A percentile compares a stretch with the other conserved stretches of the same genome.
Evolutionary conservation across 2,329 filamentous ascomycete species (phyloP).

Genomic region (Aspergillus latus): DNA sequence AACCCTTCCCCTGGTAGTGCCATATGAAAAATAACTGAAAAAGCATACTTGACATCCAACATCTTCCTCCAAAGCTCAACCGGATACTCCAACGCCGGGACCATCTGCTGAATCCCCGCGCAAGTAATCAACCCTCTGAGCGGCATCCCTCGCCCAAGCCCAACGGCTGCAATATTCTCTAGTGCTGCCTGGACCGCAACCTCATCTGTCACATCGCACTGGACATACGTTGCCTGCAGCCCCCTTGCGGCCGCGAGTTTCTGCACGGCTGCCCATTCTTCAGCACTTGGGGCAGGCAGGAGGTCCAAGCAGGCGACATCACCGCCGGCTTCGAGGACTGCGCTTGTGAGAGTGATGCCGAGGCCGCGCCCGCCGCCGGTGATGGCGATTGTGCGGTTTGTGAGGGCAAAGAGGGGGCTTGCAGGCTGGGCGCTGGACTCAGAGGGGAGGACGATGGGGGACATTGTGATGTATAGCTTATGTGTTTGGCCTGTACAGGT

Average conservation of each 20-base stretch:
- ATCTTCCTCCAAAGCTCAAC: conserved; percentile 37
- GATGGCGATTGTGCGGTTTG: conserved; percentile 43
- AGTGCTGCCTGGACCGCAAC: conserved; percentile 37
- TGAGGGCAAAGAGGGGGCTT: conserved; percentile 47
- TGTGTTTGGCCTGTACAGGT: no score
- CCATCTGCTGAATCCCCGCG: conserved; percentile 52
- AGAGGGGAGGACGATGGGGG: no score
- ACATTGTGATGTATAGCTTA: no score
- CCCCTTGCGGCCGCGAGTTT: conserved; percentile 41
- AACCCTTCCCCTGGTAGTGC: no score
- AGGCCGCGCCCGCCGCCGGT: conserved; percentile 55
- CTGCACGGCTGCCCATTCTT: conserved; percentile 45
- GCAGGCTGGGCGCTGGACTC: no score
- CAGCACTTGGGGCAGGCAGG: conserved; percentile 31
- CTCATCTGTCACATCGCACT: conserved; percentile 53
- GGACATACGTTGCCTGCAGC: conserved; percentile 42
- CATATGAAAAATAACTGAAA: background rate
- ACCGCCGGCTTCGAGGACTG: conserved; percentile 52
- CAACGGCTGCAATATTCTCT: conserved; percentile 36
- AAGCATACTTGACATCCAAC: conserved; percentile 34
- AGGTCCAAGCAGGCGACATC: conserved; percentile 53
- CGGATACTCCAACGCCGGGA: conserved; percentile 50
- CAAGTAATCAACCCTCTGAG: conserved; percentile 43
- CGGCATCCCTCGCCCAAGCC: conserved; percentile 21
- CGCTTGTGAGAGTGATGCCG: conserved; percentile 52